Conservation (phyloP, 2,329 filamentous ascomycete genomes). For the Neurospora crassa region DNA sequence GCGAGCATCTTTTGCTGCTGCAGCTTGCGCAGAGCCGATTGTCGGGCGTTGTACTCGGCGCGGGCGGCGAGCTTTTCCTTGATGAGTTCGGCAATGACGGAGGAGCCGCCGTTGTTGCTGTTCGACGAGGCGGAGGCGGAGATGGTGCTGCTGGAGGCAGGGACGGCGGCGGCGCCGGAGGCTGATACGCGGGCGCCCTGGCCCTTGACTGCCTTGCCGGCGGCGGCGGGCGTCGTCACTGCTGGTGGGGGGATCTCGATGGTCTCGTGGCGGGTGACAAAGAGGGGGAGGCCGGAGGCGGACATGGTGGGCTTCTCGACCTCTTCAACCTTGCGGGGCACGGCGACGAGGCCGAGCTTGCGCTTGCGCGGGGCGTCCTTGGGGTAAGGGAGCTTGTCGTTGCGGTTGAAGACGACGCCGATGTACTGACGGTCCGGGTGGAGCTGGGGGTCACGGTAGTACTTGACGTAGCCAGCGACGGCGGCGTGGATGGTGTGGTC, state of each 20-base stretch:
- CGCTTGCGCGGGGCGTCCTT: conserved; percentile 64
- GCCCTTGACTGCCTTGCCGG: neutral
- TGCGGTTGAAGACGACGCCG: conserved; percentile 78
- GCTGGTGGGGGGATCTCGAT: conserved; percentile 6
- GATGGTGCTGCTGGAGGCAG: neutral
- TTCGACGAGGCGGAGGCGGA: conserved; percentile 1
- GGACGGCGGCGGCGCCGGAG: neutral
- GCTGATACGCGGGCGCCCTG: neutral
- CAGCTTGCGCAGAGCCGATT: conserved; percentile 10
- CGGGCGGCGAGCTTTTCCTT: conserved; percentile 15
- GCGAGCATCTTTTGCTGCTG: conserved; percentile 30
- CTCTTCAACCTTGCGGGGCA: conserved; percentile 27
- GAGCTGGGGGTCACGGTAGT: conserved; percentile 78
- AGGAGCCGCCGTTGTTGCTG: conserved; percentile 9
- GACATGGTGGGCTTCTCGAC: conserved; percentile 26
- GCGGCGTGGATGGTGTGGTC: conserved; percentile 93
- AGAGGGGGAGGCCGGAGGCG: conserved; percentile 24
- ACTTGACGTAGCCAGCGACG: conserved; percentile 84
- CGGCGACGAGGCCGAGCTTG: conserved; percentile 61
- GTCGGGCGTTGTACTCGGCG: conserved; percentile 6
- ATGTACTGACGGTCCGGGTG: conserved; percentile 92
- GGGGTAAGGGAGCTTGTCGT: conserved; percentile 70
- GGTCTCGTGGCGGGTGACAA: conserved; percentile 22
- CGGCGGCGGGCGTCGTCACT: neutral
- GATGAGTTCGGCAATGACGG: conserved; percentile 14